These are phyloP conservation scores for Ambrosiella beaveri DNA, from an alignment of 2,329 filamentous ascomycete species.

Conservation along the genomic window DNA sequence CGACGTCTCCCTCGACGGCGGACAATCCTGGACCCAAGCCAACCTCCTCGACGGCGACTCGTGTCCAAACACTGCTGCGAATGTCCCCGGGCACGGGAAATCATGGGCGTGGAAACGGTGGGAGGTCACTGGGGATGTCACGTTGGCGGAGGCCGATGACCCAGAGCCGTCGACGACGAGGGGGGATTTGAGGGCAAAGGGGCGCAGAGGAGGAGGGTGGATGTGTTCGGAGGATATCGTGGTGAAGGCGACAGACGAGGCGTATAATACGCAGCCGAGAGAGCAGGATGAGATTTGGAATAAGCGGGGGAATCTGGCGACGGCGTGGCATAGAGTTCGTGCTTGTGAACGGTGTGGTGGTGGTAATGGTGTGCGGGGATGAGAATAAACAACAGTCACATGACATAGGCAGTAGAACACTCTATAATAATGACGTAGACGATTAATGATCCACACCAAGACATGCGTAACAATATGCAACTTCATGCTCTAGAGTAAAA, in stretches of 20 bases:
- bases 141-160: not conserved
- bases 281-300: conserved; percentile 44
- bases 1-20: conserved; percentile 47
- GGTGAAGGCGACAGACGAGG: conserved; percentile 49
- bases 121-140: conserved; percentile 34
- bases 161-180: conserved; percentile 9
- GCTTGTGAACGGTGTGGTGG: conserved; percentile 20
- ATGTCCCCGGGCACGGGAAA: conserved; percentile 21
- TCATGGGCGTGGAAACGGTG: conserved; percentile 48
- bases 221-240: conserved; percentile 33
- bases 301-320: conserved; percentile 45
- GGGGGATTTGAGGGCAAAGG: not conserved
- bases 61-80: conserved; percentile 20
- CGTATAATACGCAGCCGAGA: conserved; percentile 50
- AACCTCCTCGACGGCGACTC: conserved; percentile 32
- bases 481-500: not conserved
- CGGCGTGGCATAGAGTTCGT: conserved; percentile 46
- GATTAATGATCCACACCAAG: too few species aligned
- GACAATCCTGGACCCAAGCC: conserved; percentile 47
- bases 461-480: too few species aligned
- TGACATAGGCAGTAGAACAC: too few species aligned
- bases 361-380: too few species aligned
- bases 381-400: too few species aligned
- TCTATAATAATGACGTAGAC: too few species aligned
- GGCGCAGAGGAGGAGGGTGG: conserved; percentile 13